Evolutionary conservation across 108 stramenopile species (phyloP).

Genomic region (Poteriospumella lacustris): DNA sequence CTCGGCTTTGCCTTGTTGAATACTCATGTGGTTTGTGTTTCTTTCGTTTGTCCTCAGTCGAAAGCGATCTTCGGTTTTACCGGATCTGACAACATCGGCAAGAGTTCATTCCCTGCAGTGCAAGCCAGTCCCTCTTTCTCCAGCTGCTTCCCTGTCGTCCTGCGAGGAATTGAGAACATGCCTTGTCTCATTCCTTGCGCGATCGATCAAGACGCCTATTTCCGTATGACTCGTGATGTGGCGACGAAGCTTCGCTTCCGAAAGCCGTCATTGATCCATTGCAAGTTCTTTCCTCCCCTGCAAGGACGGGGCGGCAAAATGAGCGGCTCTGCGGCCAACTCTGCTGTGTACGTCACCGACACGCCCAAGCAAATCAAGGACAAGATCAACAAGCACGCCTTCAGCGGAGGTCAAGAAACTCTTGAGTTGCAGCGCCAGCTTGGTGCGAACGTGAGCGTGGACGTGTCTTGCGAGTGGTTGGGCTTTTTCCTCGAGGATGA

Average conservation of each 20-base stretch:
- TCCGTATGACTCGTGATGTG: conserved; percentile 95
- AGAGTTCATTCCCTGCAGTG: conserved; percentile 55
- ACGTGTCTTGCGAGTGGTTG: conserved; percentile 93
- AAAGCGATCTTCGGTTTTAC: conserved; percentile 93
- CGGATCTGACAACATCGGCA: conserved; percentile 77
- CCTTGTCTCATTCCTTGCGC: conserved; percentile 89
- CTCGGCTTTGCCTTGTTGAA: no score
- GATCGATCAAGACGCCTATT: conserved; percentile 99
- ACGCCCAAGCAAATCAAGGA: conserved; percentile 76
- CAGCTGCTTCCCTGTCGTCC: conserved; percentile 72
- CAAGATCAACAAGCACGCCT: conserved; percentile 63
- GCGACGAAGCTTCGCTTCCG: conserved; percentile 66
- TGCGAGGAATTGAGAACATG: conserved; percentile 56
- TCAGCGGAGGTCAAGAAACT: conserved; percentile 85
- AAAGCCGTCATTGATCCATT: conserved; percentile 93
- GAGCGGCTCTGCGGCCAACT: conserved; percentile 70
- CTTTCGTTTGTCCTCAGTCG: not conserved
- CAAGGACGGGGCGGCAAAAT: conserved; percentile 80
- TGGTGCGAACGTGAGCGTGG: conserved; percentile 88
- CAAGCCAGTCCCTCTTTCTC: conserved; percentile 92
- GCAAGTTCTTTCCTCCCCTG: conserved; percentile 95
- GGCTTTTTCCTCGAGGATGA: conserved; percentile 95
- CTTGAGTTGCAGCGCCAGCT: conserved; percentile 80
- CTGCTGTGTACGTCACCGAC: conserved; percentile 95
- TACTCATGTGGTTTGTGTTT: no score